phyloP scores from a whole-genome alignment of 495 filamentous ascomycete genomes.

The Sordaria brevicollis region DNA sequence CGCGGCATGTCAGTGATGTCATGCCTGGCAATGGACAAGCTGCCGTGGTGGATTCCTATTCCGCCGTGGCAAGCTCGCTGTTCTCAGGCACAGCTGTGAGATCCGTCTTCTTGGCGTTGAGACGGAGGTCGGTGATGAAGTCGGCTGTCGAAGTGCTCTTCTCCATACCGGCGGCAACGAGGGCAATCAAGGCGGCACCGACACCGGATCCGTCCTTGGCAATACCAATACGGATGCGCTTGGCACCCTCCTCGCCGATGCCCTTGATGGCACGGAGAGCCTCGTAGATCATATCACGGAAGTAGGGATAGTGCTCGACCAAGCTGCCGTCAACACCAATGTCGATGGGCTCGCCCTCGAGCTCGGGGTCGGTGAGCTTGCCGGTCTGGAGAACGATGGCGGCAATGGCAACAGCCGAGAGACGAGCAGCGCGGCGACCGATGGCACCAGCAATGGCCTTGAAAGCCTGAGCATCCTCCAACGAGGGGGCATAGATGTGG shows the following conservation, averaged over 20 bases:
- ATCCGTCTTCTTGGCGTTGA: slow-evolving; percentile 8
- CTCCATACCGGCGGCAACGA: slow-evolving; percentile 51
- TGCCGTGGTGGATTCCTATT: slow-evolving; percentile 10
- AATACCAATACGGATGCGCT: slow-evolving; percentile 78
- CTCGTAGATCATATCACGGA: slow-evolving; percentile 65
- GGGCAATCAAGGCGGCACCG: slow-evolving; percentile 81
- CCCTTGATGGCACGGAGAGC: slow-evolving; percentile 59
- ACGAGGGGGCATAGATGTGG: slow-evolving; percentile 56
- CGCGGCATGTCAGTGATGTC: background rate
- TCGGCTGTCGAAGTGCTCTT: slow-evolving; percentile 16
- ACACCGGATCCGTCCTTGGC: slow-evolving; percentile 91
- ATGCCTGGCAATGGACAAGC: background rate
- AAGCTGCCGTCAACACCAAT: slow-evolving; percentile 85
- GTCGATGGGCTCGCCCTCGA: slow-evolving; percentile 58
- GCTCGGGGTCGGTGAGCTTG: slow-evolving; percentile 40
- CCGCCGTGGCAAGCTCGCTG: slow-evolving; percentile 12
- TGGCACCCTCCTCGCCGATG: slow-evolving; percentile 63
- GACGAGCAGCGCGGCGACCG: slow-evolving; percentile 77
- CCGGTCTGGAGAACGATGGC: slow-evolving; percentile 69
- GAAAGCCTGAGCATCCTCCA: slow-evolving; percentile 74
- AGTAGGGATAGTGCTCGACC: slow-evolving; percentile 86
- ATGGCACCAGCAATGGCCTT: slow-evolving; percentile 73
- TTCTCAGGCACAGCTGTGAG: slow-evolving; percentile 13
- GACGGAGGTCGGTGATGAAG: slow-evolving; percentile 14
- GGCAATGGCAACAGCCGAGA: slow-evolving; percentile 76